A percentile compares a stretch with the other conserved stretches of the same genome.
These are phyloP conservation scores for Cutaneotrichosporon cyanovorans DNA, from an alignment of 1,284 basidiomycete species.

Conservation along the genomic window DNA sequence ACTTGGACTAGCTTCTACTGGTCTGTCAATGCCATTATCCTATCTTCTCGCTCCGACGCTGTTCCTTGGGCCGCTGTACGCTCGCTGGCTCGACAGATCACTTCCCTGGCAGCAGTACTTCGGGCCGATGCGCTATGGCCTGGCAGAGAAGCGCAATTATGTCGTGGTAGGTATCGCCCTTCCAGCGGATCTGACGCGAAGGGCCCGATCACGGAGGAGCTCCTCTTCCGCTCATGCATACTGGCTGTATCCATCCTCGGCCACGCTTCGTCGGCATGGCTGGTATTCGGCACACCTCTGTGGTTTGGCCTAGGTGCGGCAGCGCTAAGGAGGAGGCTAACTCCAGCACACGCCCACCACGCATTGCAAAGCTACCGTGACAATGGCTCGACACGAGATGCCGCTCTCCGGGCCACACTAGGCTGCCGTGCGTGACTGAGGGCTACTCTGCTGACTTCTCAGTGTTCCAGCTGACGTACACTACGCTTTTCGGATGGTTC, in stretches of 20 bases:
- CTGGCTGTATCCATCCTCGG: conserved; percentile 65
- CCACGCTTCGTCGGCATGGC: conserved; percentile 52
- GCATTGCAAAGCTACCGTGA: conserved; percentile 73
- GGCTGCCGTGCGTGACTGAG: conserved; percentile 53
- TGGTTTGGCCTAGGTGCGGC: conserved; percentile 76
- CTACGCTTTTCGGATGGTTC: conserved; percentile 85
- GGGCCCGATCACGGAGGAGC: conserved; percentile 87
- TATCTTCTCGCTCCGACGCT: conserved; percentile 67
- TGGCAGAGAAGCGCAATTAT: conserved; percentile 60
- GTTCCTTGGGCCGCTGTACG: conserved; percentile 77
- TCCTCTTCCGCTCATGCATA: conserved; percentile 83
- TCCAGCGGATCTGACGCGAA: conserved; percentile 33
- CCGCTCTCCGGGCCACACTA: conserved; percentile 57
- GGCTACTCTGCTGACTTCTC: conserved; percentile 3
- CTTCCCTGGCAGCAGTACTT: conserved; percentile 56
- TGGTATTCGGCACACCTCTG: conserved; percentile 74
- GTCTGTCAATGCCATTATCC: conserved; percentile 41
- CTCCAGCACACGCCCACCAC: conserved; percentile 81
- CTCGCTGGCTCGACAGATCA: conserved; percentile 51
- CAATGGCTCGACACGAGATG: conserved; percentile 57
- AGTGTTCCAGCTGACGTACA: conserved; percentile 85
- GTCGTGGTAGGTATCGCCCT: conserved; percentile 52
- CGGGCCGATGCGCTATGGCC: conserved; percentile 13
- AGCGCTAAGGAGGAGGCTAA: neutral
- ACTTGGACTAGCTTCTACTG: conserved; percentile 26